Evolutionary conservation across 1,139 yeast species (phyloP).

Genomic region (Taphrina wiesneri): DNA sequence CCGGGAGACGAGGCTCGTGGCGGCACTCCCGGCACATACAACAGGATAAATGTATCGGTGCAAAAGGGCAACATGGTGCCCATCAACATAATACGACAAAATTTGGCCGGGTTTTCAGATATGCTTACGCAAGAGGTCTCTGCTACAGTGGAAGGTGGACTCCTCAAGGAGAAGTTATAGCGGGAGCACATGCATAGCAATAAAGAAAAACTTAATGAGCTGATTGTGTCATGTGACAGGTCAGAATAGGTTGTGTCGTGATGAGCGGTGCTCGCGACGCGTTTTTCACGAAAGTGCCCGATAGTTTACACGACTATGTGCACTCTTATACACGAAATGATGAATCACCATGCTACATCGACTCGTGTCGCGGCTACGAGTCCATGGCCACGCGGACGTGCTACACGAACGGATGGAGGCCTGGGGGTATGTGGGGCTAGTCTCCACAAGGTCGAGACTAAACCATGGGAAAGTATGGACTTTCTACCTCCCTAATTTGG

Average conservation of each 20-base stretch:
- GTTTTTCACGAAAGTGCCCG: not conserved
- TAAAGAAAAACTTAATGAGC: not conserved
- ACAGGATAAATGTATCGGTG: slow-evolving; percentile 7
- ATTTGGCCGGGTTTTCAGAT: slow-evolving; percentile 6
- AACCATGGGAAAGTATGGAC: no score
- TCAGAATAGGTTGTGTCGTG: not conserved
- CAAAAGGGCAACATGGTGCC: slow-evolving; percentile 2
- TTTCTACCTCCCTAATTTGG: no score
- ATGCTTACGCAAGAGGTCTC: not conserved
- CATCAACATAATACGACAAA: not conserved
- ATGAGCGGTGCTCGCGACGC: not conserved
- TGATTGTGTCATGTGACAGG: not conserved
- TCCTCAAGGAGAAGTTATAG: slow-evolving; percentile 4
- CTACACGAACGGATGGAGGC: no score
- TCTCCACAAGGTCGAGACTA: no score
- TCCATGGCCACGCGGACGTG: no score
- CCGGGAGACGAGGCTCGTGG: slow-evolving; percentile 30
- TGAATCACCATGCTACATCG: no score
- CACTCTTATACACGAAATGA: not conserved
- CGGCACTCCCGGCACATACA: slow-evolving; percentile 7
- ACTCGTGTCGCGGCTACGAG: no score
- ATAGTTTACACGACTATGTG: no score
- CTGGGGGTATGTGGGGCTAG: no score
- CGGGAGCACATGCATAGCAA: not conserved
- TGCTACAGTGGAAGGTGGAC: not conserved